Conservation (phyloP, 768 basidiomycete genomes). For the Porphyrellus cyaneotinctus region DNA sequence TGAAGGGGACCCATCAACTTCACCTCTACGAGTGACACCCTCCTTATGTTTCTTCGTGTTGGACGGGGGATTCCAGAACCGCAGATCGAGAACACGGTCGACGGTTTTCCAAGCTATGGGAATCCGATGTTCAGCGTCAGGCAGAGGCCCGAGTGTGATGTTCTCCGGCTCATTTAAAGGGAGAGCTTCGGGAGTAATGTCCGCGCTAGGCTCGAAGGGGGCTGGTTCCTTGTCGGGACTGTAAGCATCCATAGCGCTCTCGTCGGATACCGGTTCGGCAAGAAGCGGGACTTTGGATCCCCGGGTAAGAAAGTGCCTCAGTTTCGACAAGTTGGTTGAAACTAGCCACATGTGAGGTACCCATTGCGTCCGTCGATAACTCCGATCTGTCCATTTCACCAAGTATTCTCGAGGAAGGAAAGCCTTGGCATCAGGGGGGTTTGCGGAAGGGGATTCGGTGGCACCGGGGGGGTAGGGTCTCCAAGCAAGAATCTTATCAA, state of each 20-base stretch:
- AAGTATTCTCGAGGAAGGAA: constrained; percentile 86
- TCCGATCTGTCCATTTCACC: constrained; percentile 80
- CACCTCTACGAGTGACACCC: constrained; percentile 24
- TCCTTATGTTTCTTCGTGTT: constrained; percentile 17
- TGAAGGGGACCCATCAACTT: constrained; percentile 21
- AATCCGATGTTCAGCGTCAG: constrained; percentile 71
- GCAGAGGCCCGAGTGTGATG: constrained; percentile 38
- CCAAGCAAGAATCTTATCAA: constrained; percentile 93
- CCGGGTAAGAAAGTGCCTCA: constrained; percentile 70
- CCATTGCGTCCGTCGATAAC: constrained; percentile 81
- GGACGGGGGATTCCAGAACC: constrained; percentile 51
- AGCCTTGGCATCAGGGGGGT: constrained; percentile 50
- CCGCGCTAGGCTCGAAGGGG: constrained; percentile 42
- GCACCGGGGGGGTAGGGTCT: constrained; percentile 71
- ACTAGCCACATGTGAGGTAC: constrained; percentile 91
- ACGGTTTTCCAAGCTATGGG: constrained; percentile 81
- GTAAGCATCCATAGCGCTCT: constrained; percentile 28
- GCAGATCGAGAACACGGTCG: constrained; percentile 86
- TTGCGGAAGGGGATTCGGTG: constrained; percentile 44
- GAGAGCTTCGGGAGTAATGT: constrained; percentile 33
- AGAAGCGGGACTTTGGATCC: constrained; percentile 71
- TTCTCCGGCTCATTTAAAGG: constrained; percentile 26
- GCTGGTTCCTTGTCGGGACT: constrained; percentile 15
- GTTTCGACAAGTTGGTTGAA: constrained; percentile 56
- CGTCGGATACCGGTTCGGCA: constrained; percentile 37